Conservation (phyloP, 352 stramenopile genomes). For the Globisporangium viniferum region DNA sequence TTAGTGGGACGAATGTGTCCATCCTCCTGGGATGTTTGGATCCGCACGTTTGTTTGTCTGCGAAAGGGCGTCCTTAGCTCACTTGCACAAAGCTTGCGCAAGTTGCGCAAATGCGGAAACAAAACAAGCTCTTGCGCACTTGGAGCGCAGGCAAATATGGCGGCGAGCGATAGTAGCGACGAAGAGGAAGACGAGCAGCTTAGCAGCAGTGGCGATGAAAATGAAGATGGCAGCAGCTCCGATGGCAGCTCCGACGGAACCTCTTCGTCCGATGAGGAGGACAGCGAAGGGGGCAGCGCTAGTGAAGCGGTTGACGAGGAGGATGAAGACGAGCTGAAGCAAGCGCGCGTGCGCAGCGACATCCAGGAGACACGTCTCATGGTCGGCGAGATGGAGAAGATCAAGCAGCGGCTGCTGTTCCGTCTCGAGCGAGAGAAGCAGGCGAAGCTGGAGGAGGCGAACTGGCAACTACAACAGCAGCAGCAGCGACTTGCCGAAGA, state of each 20-base stretch:
- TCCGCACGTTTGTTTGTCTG: constrained; percentile 4
- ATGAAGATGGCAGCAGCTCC: constrained; percentile 11
- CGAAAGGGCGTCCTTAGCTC: constrained; percentile 2
- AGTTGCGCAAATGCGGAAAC: constrained; percentile 6
- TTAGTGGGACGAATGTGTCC: constrained; percentile 3
- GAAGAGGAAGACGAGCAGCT: constrained; percentile 15
- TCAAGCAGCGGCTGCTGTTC: constrained; percentile 52
- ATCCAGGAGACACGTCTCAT: constrained; percentile 46
- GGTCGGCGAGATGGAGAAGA: constrained; percentile 58
- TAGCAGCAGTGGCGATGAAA: constrained; percentile 22
- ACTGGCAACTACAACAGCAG: constrained; percentile 16
- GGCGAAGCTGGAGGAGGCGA: constrained; percentile 16
- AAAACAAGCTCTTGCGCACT: not conserved
- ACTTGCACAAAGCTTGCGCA: not conserved
- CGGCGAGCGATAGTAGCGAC: constrained; percentile 18
- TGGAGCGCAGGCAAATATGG: not conserved
- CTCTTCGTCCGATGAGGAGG: constrained; percentile 9
- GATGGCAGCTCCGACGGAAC: not conserved
- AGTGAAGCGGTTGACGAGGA: constrained; percentile 11
- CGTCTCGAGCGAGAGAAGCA: constrained; percentile 30
- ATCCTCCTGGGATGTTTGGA: constrained; percentile 1
- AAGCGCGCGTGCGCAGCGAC: constrained; percentile 31
- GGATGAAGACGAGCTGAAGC: constrained; percentile 21
- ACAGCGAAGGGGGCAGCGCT: not conserved
- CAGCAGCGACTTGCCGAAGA: constrained; percentile 9